Percentiles rank a stretch among this genome's conserved stretches.
Conservation (phyloP, 2,329 filamentous ascomycete species). For the Colletotrichum tamarilloi region DNA sequence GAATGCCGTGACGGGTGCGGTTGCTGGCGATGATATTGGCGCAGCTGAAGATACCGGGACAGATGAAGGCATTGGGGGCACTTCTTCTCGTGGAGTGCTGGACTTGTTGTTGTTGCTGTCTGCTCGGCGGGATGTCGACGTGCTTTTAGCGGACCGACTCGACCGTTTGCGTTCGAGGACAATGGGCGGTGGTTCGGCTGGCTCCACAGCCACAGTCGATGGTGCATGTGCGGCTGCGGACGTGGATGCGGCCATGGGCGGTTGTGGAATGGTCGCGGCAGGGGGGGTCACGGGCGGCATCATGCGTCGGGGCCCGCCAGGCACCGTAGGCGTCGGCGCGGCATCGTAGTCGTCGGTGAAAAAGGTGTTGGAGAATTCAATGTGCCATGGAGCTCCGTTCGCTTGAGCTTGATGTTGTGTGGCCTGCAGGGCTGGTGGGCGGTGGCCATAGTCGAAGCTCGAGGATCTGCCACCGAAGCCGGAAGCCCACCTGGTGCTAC, state of each 20-base stretch:
- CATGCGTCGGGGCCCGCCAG: conserved; percentile 76
- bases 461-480: conserved; percentile 69
- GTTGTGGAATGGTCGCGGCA: conserved; percentile 34
- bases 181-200: conserved; percentile 17
- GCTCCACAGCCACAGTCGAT: conserved; percentile 6
- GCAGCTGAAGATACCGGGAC: conserved; percentile 29
- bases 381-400: conserved; percentile 52
- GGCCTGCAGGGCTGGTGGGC: conserved; percentile 43
- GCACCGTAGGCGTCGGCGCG: conserved; percentile 87
- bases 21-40: conserved; percentile 49
- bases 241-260: conserved; percentile 5
- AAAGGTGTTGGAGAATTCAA: conserved; percentile 61
- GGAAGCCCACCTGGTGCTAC: conserved; percentile 69
- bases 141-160: conserved; percentile 26
- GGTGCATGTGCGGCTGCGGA: neutral
- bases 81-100: conserved; percentile 8
- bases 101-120: conserved; percentile 2
- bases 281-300: conserved; percentile 16
- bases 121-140: conserved; percentile 18
- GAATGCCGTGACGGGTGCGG: conserved; percentile 47
- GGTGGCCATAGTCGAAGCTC: conserved; percentile 77
- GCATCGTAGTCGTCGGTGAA: conserved; percentile 75
- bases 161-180: conserved; percentile 27
- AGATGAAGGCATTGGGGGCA: neutral
- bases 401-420: conserved; percentile 40